Base-by-base conservation (phyloP, 2,329 filamentous ascomycete genomes). In the Rutstroemia sp. region DNA sequence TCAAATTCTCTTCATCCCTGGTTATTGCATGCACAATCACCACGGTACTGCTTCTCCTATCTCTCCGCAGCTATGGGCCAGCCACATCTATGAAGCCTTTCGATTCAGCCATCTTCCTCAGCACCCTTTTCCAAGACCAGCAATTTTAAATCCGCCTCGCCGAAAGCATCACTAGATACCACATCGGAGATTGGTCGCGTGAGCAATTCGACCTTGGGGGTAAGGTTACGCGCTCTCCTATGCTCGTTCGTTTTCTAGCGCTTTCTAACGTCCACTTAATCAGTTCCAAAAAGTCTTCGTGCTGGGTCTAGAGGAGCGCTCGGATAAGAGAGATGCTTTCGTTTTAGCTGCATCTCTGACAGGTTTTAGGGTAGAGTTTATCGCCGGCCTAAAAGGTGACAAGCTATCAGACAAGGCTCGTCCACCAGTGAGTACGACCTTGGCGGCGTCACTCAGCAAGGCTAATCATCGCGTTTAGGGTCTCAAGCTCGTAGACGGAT, bases 261-360 rank as follows among this genome's bases (percentile, higher is more conserved):
- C 9, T 34, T 10, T 12, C 30, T 34, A 10, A 10, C 9, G 25
- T 9, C 5, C 4, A 5, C 9, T 34, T 9, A 19, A 19, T 5
- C 21, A 63, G 62, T 77, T 77, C 58, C 67, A 77, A 52, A 73
- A 75, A 52, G 68, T 78, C 37, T 75, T 77, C 50, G 72, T 76
- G 37, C 69, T 80, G 47, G 73, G 74, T 7, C 66, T 79, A 12
- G 72, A 74, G 4, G 70, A 73, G 39, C 71, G 77, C 41, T 72
- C 72, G 2, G 76, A 79, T 63, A 77, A 77, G 61, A 72, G 74
- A 27, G 77, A 80, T 69, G 73, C 72, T 1, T 65, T 80, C 12
- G 66, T 71, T 1, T 65, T 80, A 9, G 70, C 72, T 12, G 70
- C 74, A 27, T 69, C 72, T 0, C 58, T 77, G 27, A 72, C 72